Percentiles rank a stretch among this genome's conserved stretches.
phyloP scores from a whole-genome alignment of 2,329 filamentous ascomycete genomes.

The Fusarium fujikuroi region DNA sequence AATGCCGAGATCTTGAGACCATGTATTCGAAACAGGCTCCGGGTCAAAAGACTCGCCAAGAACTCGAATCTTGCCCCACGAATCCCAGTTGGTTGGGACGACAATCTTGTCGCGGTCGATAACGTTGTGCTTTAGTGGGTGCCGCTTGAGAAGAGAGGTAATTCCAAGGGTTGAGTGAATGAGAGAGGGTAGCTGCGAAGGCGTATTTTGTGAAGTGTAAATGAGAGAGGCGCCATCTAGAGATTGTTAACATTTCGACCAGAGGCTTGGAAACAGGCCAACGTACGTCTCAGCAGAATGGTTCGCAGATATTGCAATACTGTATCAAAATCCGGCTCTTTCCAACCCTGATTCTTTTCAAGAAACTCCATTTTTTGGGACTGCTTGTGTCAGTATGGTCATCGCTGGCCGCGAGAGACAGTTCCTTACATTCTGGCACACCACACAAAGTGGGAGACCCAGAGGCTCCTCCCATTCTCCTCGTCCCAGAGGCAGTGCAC shows the following conservation, averaged over 20 bases:
- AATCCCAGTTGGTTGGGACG: constrained; percentile 97
- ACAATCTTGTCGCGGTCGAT: constrained; percentile 95
- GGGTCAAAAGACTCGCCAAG: constrained; percentile 92
- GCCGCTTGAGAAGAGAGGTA: constrained; percentile 81
- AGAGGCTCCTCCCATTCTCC: constrained; percentile 94
- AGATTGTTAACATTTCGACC: constrained; percentile 34
- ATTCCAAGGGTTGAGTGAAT: constrained; percentile 89
- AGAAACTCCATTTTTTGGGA: constrained; percentile 90
- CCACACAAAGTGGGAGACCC: constrained; percentile 87
- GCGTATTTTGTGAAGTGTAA: constrained; percentile 81
- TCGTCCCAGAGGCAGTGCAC: constrained; percentile 80
- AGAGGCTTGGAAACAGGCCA: background rate
- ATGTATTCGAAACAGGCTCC: constrained; percentile 84
- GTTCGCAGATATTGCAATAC: constrained; percentile 94
- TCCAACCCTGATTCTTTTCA: constrained; percentile 91
- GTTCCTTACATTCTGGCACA: constrained; percentile 86
- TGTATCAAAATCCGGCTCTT: constrained; percentile 96
- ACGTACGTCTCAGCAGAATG: constrained; percentile 81
- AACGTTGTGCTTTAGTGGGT: constrained; percentile 87
- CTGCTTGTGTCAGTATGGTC: constrained; percentile 54
- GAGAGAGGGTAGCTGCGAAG: constrained; percentile 80
- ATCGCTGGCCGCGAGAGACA: background rate
- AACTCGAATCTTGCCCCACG: constrained; percentile 96
- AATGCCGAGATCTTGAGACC: constrained; percentile 83
- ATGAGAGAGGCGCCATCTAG: constrained; percentile 85